Evolutionary conservation across 164 flowering plant genomes (phyloP).

Genomic region (Akebia trifoliata): DNA sequence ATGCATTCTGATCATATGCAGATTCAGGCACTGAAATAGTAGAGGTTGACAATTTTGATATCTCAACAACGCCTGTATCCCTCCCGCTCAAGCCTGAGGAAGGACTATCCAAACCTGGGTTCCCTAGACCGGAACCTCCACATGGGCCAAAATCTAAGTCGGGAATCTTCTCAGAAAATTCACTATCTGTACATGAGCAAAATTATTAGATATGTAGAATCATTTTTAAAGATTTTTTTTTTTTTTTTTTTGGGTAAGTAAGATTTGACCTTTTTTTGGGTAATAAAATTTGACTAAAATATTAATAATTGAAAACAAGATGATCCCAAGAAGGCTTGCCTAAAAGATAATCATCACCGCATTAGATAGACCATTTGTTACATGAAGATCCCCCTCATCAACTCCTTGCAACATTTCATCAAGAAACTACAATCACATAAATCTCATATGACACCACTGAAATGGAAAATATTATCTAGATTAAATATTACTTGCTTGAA

Average conservation of each 20-base stretch:
- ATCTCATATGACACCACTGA: conserved; percentile 3
- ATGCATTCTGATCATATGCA: conserved; percentile 17
- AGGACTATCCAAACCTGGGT: conserved; percentile 35
- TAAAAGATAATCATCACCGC: conserved; percentile 51
- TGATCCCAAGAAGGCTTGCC: conserved; percentile 28
- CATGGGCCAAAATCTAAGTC: conserved; percentile 29
- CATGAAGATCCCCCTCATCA: conserved; percentile 39
- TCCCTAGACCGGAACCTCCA: conserved; percentile 25
- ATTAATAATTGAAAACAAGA: background rate
- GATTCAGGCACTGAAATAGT: conserved; percentile 27
- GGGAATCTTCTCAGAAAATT: conserved; percentile 33
- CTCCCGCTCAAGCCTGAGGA: conserved; percentile 33
- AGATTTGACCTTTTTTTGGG: too few relatives aligned
- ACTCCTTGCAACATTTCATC: conserved; percentile 43
- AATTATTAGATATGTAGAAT: conserved; percentile 2
- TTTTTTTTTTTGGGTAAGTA: too few relatives aligned
- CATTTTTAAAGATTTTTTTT: background rate
- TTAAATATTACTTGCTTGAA: background rate
- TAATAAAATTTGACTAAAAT: background rate
- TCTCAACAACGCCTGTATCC: conserved; percentile 28
- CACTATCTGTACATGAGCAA: conserved; percentile 35
- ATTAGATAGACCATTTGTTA: conserved; percentile 31
- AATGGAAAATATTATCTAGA: background rate
- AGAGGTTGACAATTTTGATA: conserved; percentile 29
- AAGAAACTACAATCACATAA: conserved; percentile 32